phyloP scores from a whole-genome alignment of 257 asterid species.

The Linderniella brevidens region DNA sequence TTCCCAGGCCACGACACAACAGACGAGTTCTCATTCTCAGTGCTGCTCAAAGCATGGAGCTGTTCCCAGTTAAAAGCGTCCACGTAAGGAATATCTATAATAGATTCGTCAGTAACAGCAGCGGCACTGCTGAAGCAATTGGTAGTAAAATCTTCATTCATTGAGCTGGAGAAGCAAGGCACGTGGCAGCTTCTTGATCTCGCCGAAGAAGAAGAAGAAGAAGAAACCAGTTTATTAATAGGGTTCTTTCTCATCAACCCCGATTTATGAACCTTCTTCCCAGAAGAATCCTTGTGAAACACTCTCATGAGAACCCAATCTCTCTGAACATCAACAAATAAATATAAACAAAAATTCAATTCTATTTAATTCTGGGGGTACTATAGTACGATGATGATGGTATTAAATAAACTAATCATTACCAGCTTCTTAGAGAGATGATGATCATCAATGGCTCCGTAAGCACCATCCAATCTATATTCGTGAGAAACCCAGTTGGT shows the following conservation, averaged over 20 bases:
- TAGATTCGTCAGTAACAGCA: too few species aligned
- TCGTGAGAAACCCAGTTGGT: constrained; percentile 3
- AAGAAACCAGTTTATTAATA: too few species aligned
- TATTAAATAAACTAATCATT: background rate
- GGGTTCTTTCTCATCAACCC: background rate
- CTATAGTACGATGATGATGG: background rate
- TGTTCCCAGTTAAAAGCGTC: too few species aligned
- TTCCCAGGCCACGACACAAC: too few species aligned
- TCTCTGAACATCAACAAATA: background rate
- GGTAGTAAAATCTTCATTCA: too few species aligned
- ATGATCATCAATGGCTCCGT: background rate
- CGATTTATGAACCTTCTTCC: constrained; percentile 1
- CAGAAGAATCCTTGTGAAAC: constrained; percentile 3
- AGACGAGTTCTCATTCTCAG: too few species aligned
- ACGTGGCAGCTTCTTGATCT: background rate
- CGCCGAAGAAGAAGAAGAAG: background rate
- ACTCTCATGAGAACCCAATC: constrained; percentile 5
- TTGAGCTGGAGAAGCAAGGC: constrained; percentile 5
- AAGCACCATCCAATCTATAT: constrained; percentile 1
- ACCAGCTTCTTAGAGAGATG: background rate
- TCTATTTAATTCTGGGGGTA: too few species aligned
- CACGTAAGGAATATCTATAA: too few species aligned
- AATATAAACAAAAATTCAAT: background rate
- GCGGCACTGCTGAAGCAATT: too few species aligned
- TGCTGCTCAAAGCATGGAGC: too few species aligned